phyloP scores from a whole-genome alignment of 371 early-diverging fungal species.

The Apophysomyces sp. region DNA sequence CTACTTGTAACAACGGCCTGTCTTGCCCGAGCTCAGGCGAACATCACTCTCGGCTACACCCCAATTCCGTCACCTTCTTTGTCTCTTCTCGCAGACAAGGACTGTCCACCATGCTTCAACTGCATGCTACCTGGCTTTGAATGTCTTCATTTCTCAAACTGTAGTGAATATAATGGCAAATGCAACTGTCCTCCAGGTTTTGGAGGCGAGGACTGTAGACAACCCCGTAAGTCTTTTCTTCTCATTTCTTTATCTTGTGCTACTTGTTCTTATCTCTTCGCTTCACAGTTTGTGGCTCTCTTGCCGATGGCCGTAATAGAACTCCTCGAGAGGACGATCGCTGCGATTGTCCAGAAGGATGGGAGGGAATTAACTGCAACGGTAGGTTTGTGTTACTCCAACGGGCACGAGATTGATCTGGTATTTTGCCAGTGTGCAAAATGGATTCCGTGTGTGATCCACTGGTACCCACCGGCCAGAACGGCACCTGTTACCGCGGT shows the following conservation, averaged over 20 bases:
- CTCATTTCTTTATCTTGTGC: not conserved
- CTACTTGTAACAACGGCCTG: not conserved
- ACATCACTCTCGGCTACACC: not conserved
- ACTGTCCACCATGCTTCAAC: constrained; percentile 86
- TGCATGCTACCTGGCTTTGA: constrained; percentile 73
- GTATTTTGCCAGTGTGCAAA: constrained; percentile 68
- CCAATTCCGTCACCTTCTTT: not conserved
- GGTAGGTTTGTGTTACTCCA: constrained; percentile 44
- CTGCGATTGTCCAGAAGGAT: constrained; percentile 85
- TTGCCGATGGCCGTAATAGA: constrained; percentile 67
- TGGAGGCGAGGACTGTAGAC: constrained; percentile 86
- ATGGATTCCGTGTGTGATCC: constrained; percentile 74
- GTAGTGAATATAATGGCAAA: constrained; percentile 75
- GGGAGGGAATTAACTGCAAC: constrained; percentile 92
- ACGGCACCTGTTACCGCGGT: constrained; percentile 85
- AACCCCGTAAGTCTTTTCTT: constrained; percentile 59
- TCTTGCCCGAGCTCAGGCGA: not conserved
- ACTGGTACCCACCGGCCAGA: constrained; percentile 69
- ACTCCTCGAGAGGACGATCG: constrained; percentile 54
- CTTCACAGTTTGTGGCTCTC: constrained; percentile 60
- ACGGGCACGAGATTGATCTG: not conserved
- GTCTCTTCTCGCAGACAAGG: constrained; percentile 23
- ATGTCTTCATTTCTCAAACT: constrained; percentile 81
- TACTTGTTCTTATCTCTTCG: not conserved
- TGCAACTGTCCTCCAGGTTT: constrained; percentile 88